Evolutionary conservation across 2,329 filamentous ascomycete species (phyloP).

Genomic region (Falciphora oryzae): DNA sequence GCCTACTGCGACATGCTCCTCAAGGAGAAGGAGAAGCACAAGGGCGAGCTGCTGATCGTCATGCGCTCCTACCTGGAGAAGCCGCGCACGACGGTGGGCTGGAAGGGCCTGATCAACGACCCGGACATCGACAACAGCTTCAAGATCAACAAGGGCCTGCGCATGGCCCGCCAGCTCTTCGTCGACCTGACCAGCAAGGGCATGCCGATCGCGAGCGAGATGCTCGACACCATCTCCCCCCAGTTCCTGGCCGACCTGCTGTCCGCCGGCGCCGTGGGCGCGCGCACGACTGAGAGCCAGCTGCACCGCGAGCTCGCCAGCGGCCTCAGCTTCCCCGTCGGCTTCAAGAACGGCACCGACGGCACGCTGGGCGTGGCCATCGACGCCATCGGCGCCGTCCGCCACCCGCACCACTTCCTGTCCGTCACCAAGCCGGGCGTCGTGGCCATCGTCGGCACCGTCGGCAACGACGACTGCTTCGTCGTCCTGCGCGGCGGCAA

Average conservation of each 20-base stretch:
- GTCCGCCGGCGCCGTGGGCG: constrained; percentile 91
- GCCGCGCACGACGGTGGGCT: constrained; percentile 94
- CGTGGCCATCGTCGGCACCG: constrained; percentile 88
- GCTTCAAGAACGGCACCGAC: constrained; percentile 99
- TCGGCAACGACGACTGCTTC: constrained; percentile 94
- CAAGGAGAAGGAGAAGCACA: constrained; percentile 70
- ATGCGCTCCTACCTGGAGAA: constrained; percentile 99
- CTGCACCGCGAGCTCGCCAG: constrained; percentile 93
- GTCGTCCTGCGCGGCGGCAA: constrained; percentile 90
- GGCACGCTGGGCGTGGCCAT: constrained; percentile 87
- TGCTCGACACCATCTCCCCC: constrained; percentile 97
- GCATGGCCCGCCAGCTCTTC: constrained; percentile 89
- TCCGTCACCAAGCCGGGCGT: constrained; percentile 97
- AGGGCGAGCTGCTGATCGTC: constrained; percentile 79
- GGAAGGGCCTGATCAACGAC: constrained; percentile 99
- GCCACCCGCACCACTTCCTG: constrained; percentile 92
- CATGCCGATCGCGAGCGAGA: constrained; percentile 94
- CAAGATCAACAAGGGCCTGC: constrained; percentile 98
- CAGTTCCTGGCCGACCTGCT: constrained; percentile 97
- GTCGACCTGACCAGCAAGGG: constrained; percentile 79
- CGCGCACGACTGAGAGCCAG: constrained; percentile 93
- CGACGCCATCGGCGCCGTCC: constrained; percentile 73
- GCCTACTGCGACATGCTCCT: constrained; percentile 83
- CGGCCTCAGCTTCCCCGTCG: constrained; percentile 93
- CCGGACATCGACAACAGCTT: constrained; percentile 95